Evolutionary conservation across 2,329 filamentous ascomycete genomes (phyloP).

Genomic region (Monosporascus cannonballus): DNA sequence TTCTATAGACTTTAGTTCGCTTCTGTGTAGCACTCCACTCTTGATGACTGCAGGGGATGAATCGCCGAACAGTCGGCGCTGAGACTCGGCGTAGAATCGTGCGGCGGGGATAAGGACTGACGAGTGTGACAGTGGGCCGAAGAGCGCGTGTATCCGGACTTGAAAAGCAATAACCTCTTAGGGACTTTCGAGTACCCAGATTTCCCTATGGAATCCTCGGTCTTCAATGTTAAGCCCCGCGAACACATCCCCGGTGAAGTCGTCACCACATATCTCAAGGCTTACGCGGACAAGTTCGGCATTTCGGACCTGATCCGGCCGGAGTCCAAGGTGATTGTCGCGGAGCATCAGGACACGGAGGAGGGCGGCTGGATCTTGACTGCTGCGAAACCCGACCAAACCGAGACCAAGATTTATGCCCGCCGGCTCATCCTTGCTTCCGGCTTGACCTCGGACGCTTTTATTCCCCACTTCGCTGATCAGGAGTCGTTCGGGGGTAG

Average conservation of each 20-base stretch:
- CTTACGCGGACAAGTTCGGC: conserved; percentile 47
- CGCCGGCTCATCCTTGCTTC: conserved; percentile 55
- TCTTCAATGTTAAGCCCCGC: conserved; percentile 37
- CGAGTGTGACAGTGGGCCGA: conserved; percentile 48
- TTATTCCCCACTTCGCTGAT: conserved; percentile 45
- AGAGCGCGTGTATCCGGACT: conserved; percentile 59
- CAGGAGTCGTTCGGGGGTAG: conserved; percentile 43
- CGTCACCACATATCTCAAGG: conserved; percentile 50
- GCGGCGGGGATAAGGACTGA: neutral
- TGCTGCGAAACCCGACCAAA: conserved; percentile 1
- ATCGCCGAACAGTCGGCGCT: too few relatives aligned
- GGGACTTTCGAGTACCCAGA: conserved; percentile 70
- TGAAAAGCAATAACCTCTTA: conserved; percentile 69
- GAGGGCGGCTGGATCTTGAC: conserved; percentile 28
- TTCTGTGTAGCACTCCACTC: neutral
- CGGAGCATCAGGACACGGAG: conserved; percentile 39
- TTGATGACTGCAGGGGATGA: neutral
- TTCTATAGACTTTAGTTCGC: neutral
- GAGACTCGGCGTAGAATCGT: neutral
- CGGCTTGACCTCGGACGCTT: conserved; percentile 52
- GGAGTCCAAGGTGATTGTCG: conserved; percentile 41
- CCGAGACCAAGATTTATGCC: conserved; percentile 22
- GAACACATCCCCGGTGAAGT: conserved; percentile 54
- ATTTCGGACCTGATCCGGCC: conserved; percentile 43
- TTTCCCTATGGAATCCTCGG: conserved; percentile 59